These are phyloP conservation scores for Aspergillus wentii DNA, from an alignment of 495 filamentous ascomycete species.

Conservation along the genomic window DNA sequence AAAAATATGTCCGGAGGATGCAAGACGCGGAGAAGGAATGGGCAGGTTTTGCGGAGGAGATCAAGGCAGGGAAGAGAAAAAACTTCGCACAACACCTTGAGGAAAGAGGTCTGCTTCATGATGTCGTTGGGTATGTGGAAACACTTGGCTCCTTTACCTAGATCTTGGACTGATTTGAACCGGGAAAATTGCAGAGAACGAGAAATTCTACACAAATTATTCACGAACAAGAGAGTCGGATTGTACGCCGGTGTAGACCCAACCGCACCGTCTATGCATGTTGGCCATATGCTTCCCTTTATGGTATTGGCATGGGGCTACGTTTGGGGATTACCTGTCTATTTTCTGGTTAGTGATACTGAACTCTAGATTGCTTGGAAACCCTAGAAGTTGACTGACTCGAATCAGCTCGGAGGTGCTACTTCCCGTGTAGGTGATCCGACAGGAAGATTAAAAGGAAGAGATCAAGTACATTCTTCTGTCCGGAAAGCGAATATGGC, in stretches of 20 bases:
- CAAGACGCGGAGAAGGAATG: slow-evolving; percentile 52
- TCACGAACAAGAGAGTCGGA: slow-evolving; percentile 65
- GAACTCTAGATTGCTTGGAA: no score
- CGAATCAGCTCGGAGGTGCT: slow-evolving; percentile 65
- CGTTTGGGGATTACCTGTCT: slow-evolving; percentile 69
- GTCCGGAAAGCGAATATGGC: slow-evolving; percentile 64
- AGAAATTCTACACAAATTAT: slow-evolving; percentile 61
- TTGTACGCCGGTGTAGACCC: slow-evolving; percentile 91
- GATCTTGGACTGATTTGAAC: slow-evolving; percentile 5
- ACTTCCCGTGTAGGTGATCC: slow-evolving; percentile 89
- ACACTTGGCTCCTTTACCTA: background rate
- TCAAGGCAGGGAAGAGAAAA: slow-evolving; percentile 55
- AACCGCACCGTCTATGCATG: slow-evolving; percentile 83
- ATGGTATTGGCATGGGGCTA: slow-evolving; percentile 96
- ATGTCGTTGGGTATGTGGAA: slow-evolving; percentile 69
- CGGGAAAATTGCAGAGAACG: slow-evolving; percentile 40
- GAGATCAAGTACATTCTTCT: slow-evolving; percentile 50
- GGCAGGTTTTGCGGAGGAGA: slow-evolving; percentile 49
- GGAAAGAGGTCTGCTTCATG: slow-evolving; percentile 74
- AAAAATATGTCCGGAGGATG: slow-evolving; percentile 45
- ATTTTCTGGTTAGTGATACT: slow-evolving; percentile 54
- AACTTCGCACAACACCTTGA: slow-evolving; percentile 68
- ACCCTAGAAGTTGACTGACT: slow-evolving; percentile 6
- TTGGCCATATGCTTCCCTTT: slow-evolving; percentile 88
- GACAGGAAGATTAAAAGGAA: slow-evolving; percentile 64